Percentiles rank a stretch among this genome's conserved stretches.
Conservation (phyloP, 2,329 filamentous ascomycete species). For the Tolypocladium album region DNA sequence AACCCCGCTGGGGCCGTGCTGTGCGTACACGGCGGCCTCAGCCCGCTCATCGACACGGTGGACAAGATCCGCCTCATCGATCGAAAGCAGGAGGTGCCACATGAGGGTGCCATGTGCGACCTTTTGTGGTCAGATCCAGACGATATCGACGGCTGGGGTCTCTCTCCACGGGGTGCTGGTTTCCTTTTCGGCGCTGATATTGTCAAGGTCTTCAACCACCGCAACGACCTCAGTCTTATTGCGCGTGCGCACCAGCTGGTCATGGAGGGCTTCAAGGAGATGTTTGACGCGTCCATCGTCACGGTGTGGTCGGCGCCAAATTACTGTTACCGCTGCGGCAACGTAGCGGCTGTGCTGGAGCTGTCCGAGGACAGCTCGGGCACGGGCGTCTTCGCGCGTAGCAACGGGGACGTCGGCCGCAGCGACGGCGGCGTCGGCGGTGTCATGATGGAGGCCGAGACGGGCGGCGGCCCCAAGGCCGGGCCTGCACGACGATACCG, state of each 20-base stretch:
- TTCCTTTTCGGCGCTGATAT: slow-evolving; percentile 95
- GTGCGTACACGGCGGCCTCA: slow-evolving; percentile 90
- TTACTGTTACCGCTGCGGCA: slow-evolving; percentile 93
- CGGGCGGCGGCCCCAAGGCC: slow-evolving; percentile 29
- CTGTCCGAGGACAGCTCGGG: slow-evolving; percentile 80
- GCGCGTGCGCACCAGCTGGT: slow-evolving; percentile 93
- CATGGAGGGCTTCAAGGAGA: slow-evolving; percentile 99
- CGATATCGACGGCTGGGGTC: slow-evolving; percentile 93
- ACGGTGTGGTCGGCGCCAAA: slow-evolving; percentile 98
- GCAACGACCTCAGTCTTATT: slow-evolving; percentile 84
- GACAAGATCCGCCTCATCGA: slow-evolving; percentile 94
- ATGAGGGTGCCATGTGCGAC: slow-evolving; percentile 98
- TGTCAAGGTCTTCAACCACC: slow-evolving; percentile 90
- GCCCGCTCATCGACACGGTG: slow-evolving; percentile 81
- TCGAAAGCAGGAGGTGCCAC: slow-evolving; percentile 94
- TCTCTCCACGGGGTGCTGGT: slow-evolving; percentile 86
- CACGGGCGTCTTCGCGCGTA: slow-evolving; percentile 56
- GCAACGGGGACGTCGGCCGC: slow-evolving; percentile 57
- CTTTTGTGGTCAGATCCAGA: slow-evolving; percentile 96
- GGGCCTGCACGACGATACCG: slow-evolving; percentile 85
- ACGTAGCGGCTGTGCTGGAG: slow-evolving; percentile 90
- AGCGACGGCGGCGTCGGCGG: slow-evolving; percentile 44
- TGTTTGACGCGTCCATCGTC: slow-evolving; percentile 93
- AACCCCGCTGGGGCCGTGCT: slow-evolving; percentile 75
- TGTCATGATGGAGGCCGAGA: slow-evolving; percentile 36